phyloP scores from a whole-genome alignment of 2,329 filamentous ascomycete species.

The Lachnellula arida region DNA sequence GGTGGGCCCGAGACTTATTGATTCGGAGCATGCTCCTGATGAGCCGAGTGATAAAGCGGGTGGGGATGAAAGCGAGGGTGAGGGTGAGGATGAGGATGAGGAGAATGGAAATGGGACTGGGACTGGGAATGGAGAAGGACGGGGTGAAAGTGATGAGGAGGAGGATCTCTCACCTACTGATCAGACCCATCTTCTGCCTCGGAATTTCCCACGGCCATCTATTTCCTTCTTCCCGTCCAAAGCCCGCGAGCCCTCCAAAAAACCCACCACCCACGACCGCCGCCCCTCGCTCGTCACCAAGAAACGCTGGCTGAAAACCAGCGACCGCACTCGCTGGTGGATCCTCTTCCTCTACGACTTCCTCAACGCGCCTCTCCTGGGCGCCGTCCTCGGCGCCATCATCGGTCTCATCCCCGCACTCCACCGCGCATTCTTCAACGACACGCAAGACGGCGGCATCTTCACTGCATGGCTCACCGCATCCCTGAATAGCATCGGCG shows the following conservation, averaged over 20 bases:
- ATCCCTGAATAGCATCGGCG: conserved; percentile 56
- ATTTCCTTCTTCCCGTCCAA: conserved; percentile 32
- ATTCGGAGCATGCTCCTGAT: conserved; percentile 37
- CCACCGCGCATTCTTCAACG: conserved; percentile 57
- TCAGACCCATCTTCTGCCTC: conserved; percentile 46
- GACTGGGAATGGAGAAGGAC: conserved; percentile 25
- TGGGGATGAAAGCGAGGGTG: conserved; percentile 21
- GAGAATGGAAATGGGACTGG: conserved; percentile 14
- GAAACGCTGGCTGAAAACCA: conserved; percentile 27
- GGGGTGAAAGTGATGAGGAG: conserved; percentile 5
- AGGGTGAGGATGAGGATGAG: conserved; percentile 24
- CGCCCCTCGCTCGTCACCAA: conserved; percentile 24
- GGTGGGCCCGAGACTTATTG: conserved; percentile 55
- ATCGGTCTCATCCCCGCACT: conserved; percentile 56
- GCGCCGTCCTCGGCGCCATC: conserved; percentile 52
- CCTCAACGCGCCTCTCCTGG: conserved; percentile 57
- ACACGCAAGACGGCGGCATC: conserved; percentile 53
- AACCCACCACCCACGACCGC: conserved; percentile 16
- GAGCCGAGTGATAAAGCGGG: conserved; percentile 26
- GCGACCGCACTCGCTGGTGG: conserved; percentile 31
- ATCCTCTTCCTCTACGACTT: conserved; percentile 42
- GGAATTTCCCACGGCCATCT: conserved; percentile 10
- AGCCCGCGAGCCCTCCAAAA: conserved; percentile 4
- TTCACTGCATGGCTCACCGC: conserved; percentile 63
- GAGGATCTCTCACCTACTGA: conserved; percentile 34